phyloP scores from a whole-genome alignment of 208 protist genomes.

The Sergeia podlipaevii region DNA sequence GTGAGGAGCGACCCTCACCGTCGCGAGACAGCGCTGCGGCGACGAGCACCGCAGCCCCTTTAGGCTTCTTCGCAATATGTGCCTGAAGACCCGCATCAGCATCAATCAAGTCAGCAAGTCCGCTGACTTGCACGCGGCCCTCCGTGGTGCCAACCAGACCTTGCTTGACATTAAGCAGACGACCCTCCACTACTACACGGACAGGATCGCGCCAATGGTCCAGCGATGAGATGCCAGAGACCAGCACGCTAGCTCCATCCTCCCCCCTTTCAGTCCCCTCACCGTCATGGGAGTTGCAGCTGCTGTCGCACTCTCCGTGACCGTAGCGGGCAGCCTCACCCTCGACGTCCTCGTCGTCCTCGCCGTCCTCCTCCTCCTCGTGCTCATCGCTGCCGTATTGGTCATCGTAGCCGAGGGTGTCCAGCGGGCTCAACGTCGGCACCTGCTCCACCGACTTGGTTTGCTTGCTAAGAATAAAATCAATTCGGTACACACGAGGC shows the following conservation, averaged over 20 bases:
- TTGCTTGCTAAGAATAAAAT: conserved; percentile 69
- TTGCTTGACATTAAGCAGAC: conserved; percentile 32
- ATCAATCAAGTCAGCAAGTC: conserved; percentile 26
- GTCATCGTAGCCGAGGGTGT: conserved; percentile 47
- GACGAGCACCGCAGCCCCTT: conserved; percentile 14
- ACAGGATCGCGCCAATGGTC: conserved; percentile 34
- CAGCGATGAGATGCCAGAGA: conserved; percentile 46
- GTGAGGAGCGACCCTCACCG: conserved; percentile 34
- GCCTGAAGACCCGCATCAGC: conserved; percentile 11
- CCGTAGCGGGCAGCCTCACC: conserved; percentile 6
- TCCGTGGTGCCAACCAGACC: conserved; percentile 71
- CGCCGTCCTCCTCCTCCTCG: conserved; percentile 5
- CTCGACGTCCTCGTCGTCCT: conserved; percentile 18
- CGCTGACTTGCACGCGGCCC: conserved; percentile 43
- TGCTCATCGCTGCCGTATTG: conserved; percentile 13
- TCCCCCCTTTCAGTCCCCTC: conserved; percentile 10
- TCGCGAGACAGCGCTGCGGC: conserved; percentile 36
- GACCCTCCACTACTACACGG: conserved; percentile 63
- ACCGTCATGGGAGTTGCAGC: conserved; percentile 8
- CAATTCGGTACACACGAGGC: conserved; percentile 69
- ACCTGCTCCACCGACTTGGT: conserved; percentile 75
- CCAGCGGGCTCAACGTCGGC: conserved; percentile 45
- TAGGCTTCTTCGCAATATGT: conserved; percentile 1
- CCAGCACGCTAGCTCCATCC: conserved; percentile 12
- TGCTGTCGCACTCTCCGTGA: conserved; percentile 11